phyloP scores from a whole-genome alignment of 2,329 filamentous ascomycete species.

The Nemania sp. region DNA sequence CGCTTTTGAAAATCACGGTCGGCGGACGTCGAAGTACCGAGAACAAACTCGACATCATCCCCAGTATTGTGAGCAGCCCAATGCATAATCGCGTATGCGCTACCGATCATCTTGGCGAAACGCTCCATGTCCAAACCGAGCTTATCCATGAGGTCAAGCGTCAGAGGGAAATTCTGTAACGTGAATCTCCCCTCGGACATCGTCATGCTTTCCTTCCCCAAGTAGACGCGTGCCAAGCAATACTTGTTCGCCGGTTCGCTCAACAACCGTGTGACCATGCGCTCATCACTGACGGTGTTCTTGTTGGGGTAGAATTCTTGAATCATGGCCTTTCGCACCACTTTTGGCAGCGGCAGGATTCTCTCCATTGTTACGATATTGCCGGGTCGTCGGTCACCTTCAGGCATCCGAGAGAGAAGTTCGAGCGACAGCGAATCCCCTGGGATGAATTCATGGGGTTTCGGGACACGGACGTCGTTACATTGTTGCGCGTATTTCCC shows the following conservation, averaged over 20 bases:
- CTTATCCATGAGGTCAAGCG: not conserved
- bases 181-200: not conserved
- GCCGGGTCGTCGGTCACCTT: not conserved
- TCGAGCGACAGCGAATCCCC: not conserved
- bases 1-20: not conserved
- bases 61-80: not conserved
- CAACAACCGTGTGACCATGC: not conserved
- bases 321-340: not conserved
- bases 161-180: not conserved
- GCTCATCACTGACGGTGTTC: not conserved
- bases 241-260: not conserved
- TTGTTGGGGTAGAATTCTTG: not conserved
- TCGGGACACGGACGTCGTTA: not conserved
- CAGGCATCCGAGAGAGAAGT: not conserved
- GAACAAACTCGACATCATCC: not conserved
- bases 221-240: not conserved
- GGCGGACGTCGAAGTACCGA: not conserved
- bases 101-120: not conserved
- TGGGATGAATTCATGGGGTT: not conserved
- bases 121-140: not conserved
- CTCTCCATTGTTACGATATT: not conserved
- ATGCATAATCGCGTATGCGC: not conserved
- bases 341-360: slow-evolving; percentile 1
- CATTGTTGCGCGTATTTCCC: not conserved
- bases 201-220: not conserved